These are phyloP conservation scores for Sporopachydermia lactativora DNA, from an alignment of 805 yeast species.

Conservation along the genomic window DNA sequence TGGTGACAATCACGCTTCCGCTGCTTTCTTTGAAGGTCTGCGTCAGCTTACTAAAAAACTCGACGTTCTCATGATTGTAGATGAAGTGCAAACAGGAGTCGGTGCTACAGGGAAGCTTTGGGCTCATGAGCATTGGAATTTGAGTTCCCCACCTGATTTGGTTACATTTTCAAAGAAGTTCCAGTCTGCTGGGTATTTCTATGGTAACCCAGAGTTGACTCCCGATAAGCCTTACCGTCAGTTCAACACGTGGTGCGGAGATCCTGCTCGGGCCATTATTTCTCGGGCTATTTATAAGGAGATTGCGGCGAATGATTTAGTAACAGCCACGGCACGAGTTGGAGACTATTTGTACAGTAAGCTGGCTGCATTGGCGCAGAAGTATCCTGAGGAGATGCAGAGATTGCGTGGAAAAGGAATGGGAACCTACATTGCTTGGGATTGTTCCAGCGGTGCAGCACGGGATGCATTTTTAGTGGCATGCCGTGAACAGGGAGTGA, in stretches of 20 bases:
- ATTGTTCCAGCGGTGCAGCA: conserved; percentile 26
- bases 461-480: conserved; percentile 33
- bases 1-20: conserved; percentile 60
- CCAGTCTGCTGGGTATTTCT: conserved; percentile 63
- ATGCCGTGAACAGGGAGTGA: conserved; percentile 40
- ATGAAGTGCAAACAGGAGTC: conserved; percentile 65
- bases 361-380: conserved; percentile 22
- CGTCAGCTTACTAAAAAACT: conserved; percentile 45
- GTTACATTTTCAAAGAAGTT: conserved; percentile 61
- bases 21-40: conserved; percentile 45
- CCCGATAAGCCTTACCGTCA: conserved; percentile 54
- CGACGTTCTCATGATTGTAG: conserved; percentile 47
- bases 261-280: conserved; percentile 52
- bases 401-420: conserved; percentile 49
- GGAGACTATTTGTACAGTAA: conserved; percentile 39
- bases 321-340: conserved; percentile 31
- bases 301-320: conserved; percentile 32
- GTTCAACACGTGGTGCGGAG: conserved; percentile 73
- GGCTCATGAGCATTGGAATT: conserved; percentile 60
- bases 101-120: conserved; percentile 62
- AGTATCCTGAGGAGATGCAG: conserved; percentile 26
- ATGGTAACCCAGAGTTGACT: conserved; percentile 41
- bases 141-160: conserved; percentile 49
- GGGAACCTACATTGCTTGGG: conserved; percentile 59
- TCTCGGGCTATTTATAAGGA: conserved; percentile 49